Evolutionary conservation across 805 yeast genomes (phyloP).

Genomic region (Cyberlindnera mrakii): DNA sequence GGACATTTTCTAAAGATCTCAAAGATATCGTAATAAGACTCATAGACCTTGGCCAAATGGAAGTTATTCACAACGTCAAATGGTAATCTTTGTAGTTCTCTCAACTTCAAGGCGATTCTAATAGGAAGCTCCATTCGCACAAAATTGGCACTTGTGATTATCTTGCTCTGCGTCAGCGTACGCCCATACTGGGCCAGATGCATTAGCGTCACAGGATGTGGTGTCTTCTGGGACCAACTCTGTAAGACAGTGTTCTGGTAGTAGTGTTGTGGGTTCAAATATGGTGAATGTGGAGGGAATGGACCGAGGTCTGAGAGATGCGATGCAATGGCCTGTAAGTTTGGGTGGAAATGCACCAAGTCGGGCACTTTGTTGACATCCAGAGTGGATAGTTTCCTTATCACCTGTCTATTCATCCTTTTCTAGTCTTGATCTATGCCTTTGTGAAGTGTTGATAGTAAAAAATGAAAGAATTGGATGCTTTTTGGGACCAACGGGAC

Average conservation of each 20-base stretch:
- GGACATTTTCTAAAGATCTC: slow-evolving; percentile 76
- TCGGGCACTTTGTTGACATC: slow-evolving; percentile 24
- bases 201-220: slow-evolving; percentile 85
- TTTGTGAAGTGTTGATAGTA: too few relatives aligned
- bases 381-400: neutral
- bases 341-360: slow-evolving; percentile 29
- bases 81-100: slow-evolving; percentile 77
- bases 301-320: slow-evolving; percentile 33
- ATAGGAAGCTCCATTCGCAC: slow-evolving; percentile 82
- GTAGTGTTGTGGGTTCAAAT: slow-evolving; percentile 67
- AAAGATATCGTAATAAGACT: slow-evolving; percentile 82
- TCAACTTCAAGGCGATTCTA: slow-evolving; percentile 72
- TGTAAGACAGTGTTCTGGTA: slow-evolving; percentile 72
- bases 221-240: slow-evolving; percentile 56
- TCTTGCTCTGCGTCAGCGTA: slow-evolving; percentile 65
- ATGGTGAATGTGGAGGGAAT: slow-evolving; percentile 35
- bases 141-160: slow-evolving; percentile 80
- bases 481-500: neutral
- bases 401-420: neutral
- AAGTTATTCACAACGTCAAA: slow-evolving; percentile 79
- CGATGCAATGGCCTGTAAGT: slow-evolving; percentile 26
- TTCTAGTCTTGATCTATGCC: neutral
- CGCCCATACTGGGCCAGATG: slow-evolving; percentile 90
- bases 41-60: slow-evolving; percentile 84
- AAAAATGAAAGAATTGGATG: too few relatives aligned